Evolutionary conservation across 2,329 filamentous ascomycete species (phyloP).

Genomic region (Achaetomium macrosporum): DNA sequence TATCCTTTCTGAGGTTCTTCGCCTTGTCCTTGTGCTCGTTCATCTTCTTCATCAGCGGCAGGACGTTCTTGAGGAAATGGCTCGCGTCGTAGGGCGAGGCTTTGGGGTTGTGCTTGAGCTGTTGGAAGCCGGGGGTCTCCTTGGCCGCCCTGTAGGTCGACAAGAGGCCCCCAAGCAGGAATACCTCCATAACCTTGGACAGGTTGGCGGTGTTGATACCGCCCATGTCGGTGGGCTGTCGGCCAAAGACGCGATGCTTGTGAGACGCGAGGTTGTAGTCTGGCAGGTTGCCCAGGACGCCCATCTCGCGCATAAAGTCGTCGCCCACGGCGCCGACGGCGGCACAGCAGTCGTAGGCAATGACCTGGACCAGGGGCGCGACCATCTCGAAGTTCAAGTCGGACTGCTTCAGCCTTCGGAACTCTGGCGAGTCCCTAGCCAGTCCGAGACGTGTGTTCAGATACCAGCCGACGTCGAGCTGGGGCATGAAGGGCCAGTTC

Average conservation of each 20-base stretch:
- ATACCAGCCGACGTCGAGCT: slow-evolving; percentile 12
- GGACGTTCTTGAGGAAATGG: background rate
- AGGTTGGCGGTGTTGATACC: background rate
- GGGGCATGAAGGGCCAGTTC: slow-evolving; percentile 10
- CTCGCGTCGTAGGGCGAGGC: background rate
- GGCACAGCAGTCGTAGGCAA: slow-evolving; percentile 18
- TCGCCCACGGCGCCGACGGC: slow-evolving; percentile 18
- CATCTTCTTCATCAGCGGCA: background rate
- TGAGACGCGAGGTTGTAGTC: background rate
- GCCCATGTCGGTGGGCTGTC: background rate
- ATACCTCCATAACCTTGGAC: background rate
- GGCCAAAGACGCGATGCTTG: slow-evolving; percentile 5
- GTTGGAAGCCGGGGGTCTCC: background rate
- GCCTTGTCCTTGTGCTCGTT: too few species aligned
- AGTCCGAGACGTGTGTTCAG: slow-evolving; percentile 12
- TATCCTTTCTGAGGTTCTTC: too few species aligned
- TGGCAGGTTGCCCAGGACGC: slow-evolving; percentile 16
- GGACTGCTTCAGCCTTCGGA: background rate
- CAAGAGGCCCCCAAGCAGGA: slow-evolving; percentile 7
- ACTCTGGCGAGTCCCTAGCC: background rate
- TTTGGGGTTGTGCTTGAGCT: background rate
- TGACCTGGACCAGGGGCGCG: slow-evolving; percentile 4
- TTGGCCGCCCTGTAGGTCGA: background rate
- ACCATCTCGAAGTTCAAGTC: background rate
- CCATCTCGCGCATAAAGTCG: slow-evolving; percentile 15